Evolutionary conservation across 225 moss, liverwort and hornwort species (phyloP), one percentile per base, ranked within the genome.

Genomic region (Sphagnum tenellum): DNA sequence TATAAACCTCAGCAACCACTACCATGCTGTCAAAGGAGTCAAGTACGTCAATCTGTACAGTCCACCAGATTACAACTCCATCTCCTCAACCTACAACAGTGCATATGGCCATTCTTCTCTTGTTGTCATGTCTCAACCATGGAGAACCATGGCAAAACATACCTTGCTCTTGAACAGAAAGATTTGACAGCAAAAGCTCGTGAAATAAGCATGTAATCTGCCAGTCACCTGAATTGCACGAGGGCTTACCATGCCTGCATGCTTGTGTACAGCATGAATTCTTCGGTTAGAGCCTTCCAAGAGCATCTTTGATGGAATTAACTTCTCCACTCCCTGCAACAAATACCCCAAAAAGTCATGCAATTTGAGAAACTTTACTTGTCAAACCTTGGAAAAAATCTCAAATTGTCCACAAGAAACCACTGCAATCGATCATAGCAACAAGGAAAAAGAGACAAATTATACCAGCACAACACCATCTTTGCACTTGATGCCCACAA

Each of bases 401-500:
- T 29, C 29, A 29, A 29, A 29, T 29, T 29, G 29, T 29, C 29
- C 29, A 45, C 44, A 46, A 46, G 5, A 6, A 3, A 52, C 7
- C 52, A 9, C 52, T 52, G 52, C 0, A 52, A 52, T 6, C 2
- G 7, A 47, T 49, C 47, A 56, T 3, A 29, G 9, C 0, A 13
- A 13, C 14, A 10, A 50, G 58, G 45, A 44, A 62, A 13, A 49
- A 7, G 64, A 8, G 46, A 29, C 29, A 29, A 29, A 29, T 0
- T 65, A 44, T 81, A 91, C 94, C 98, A 98, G 67, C 57, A 98
- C 90, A 75, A 90, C 65, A 60, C 93, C 90, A 81, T 93, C 98
- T 82, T 90, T 98, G 89, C 98, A 98, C 77, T 70, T 90, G 69
- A 98, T 98, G 61, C 98, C 98, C 56, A 93, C 87, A 29, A 93